Conservation (phyloP, 768 basidiomycete species). For the Coprinellus aureogranulatus region DNA sequence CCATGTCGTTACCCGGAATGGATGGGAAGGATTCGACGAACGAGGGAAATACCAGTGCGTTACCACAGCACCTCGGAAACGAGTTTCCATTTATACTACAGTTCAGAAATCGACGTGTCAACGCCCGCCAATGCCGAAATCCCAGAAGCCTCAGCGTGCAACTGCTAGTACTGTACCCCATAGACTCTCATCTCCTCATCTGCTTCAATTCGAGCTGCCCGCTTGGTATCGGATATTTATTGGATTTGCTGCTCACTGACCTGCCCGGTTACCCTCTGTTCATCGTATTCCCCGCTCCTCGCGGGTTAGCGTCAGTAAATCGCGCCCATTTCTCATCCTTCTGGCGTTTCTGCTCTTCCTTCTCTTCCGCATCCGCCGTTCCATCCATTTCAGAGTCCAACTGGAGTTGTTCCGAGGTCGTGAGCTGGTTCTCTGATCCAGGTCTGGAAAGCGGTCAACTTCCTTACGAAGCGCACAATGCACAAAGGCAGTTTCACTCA, state of each 20-base stretch:
- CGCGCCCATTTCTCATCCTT: conserved; percentile 92
- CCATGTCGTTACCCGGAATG: conserved; percentile 95
- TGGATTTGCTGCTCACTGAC: conserved; percentile 4
- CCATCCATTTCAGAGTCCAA: conserved; percentile 87
- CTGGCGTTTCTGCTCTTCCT: conserved; percentile 70
- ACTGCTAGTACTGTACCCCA: conserved; percentile 50
- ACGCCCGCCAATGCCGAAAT: conserved; percentile 63
- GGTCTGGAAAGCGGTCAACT: conserved; percentile 43
- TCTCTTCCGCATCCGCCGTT: conserved; percentile 60
- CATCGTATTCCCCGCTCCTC: conserved; percentile 96
- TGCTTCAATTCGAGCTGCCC: background rate
- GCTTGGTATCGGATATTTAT: conserved; percentile 10
- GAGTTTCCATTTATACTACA: conserved; percentile 5
- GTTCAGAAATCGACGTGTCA: conserved; percentile 88
- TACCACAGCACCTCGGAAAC: conserved; percentile 8
- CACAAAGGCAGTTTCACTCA: conserved; percentile 34
- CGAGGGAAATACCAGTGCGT: conserved; percentile 55
- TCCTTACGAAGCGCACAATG: conserved; percentile 1
- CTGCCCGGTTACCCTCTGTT: conserved; percentile 67
- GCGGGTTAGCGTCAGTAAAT: conserved; percentile 82
- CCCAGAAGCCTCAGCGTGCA: conserved; percentile 85
- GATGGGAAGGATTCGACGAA: conserved; percentile 70
- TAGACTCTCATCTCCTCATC: conserved; percentile 14
- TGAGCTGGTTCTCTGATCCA: conserved; percentile 63
- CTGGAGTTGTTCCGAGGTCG: conserved; percentile 74